Conservation (phyloP, 345 rosid species). For the Populus ilicifolia region DNA sequence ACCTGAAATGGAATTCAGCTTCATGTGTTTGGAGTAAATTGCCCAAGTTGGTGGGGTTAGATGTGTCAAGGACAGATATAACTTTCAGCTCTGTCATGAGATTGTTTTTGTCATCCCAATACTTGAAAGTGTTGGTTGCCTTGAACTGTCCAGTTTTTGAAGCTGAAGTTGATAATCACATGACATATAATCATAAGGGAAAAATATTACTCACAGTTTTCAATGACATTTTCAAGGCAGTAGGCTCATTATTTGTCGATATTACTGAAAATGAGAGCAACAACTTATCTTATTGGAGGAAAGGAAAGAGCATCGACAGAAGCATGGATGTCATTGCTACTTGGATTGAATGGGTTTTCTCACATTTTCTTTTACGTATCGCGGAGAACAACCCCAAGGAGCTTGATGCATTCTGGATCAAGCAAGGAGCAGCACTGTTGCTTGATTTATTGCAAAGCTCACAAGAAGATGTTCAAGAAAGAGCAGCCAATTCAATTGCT, state of each 20-base stretch:
- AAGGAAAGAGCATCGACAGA: slow-evolving; percentile 8
- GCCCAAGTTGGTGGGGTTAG: slow-evolving; percentile 28
- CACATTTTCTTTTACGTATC: slow-evolving; percentile 30
- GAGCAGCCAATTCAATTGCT: slow-evolving; percentile 36
- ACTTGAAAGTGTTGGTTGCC: slow-evolving; percentile 26
- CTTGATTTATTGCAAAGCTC: slow-evolving; percentile 31
- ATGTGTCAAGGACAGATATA: slow-evolving; percentile 38
- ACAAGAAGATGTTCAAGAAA: slow-evolving; percentile 34
- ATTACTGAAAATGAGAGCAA: slow-evolving; percentile 9
- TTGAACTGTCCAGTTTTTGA: slow-evolving; percentile 33
- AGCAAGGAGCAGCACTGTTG: slow-evolving; percentile 27
- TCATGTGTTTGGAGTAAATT: slow-evolving; percentile 23
- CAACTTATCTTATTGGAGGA: slow-evolving; percentile 19
- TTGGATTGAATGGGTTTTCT: slow-evolving; percentile 37
- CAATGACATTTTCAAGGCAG: slow-evolving; percentile 24
- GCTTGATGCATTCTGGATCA: slow-evolving; percentile 31
- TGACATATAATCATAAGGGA: slow-evolving; percentile 19
- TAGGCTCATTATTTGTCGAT: slow-evolving; percentile 27
- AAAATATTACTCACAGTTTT: slow-evolving; percentile 20
- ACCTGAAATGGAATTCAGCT: slow-evolving; percentile 32
- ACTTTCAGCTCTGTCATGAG: slow-evolving; percentile 10
- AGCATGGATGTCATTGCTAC: slow-evolving; percentile 6
- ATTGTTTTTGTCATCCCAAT: slow-evolving; percentile 15
- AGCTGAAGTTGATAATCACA: slow-evolving; percentile 15
- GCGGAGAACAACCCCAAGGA: slow-evolving; percentile 32